Base-by-base conservation (phyloP, 371 early-diverging fungal species). In the Amoeboaphelidium protococcarum region DNA sequence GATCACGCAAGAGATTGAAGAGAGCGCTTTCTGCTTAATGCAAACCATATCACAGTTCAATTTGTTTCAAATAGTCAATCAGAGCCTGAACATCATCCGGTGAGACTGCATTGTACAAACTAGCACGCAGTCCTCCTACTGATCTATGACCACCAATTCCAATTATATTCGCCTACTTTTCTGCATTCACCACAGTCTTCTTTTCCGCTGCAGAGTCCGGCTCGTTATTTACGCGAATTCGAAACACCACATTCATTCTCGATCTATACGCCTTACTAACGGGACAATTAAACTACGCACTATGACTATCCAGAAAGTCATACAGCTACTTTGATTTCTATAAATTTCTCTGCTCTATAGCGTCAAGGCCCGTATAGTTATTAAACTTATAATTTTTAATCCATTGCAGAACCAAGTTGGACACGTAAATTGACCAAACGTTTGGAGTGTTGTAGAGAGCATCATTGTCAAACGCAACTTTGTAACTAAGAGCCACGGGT, bases 371-470 rank as follows among this genome's bases (percentile, higher is more conserved):
- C n/a, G 90, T 88, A 19, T 42, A 22, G 10, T 4, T 22, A 13
- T 42, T 21, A 12, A 31, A 16, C 37, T 71, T 54, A n/a, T 67
- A 67, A 44, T 56, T 48, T 58, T n/a, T n/a, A n/a, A n/a, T n/a
- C n/a, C n/a, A n/a, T n/a, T n/a, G n/a, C n/a, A 87, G 76, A 25
- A 86, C 82, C 3, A 90, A 65, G 16, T 77, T 77, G 4, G 79
- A 72, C 53, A 94, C 73, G 61, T 87, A 91, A 57, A 92, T 90
- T n/a, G 82, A 62, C 57, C 76, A 90, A 40, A 82, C 83, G 22
- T 94, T 89, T 44, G 96, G 96, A 23, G 96, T 95, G 56, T 95
- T 89, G 67, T 88, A 87, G 63, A 92, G 66, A 13, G 87, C 84
- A 47, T 76, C 72, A 50, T 80, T 74, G 46, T 79, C 70, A 47